Conservation (phyloP, 257 asterid species). For the Solanum piurae region DNA sequence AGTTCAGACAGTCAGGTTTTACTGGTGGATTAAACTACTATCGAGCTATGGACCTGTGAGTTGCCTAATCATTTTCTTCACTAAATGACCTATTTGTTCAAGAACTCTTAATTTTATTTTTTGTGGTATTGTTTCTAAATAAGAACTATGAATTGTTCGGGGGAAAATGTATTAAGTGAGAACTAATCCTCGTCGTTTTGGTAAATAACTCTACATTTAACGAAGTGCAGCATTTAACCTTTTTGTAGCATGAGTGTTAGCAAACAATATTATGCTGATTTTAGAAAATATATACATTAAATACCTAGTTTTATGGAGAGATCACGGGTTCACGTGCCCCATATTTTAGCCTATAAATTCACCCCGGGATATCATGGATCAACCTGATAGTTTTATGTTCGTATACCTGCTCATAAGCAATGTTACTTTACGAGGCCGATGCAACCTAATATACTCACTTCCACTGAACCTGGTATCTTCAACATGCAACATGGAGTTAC, state of each 20-base stretch:
- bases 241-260: background rate
- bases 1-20: slow-evolving; percentile 62
- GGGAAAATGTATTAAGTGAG: background rate
- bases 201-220: background rate
- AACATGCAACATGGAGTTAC: background rate
- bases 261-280: background rate
- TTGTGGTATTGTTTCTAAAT: background rate
- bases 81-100: background rate
- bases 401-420: background rate
- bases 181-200: background rate
- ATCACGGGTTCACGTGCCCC: background rate
- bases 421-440: background rate
- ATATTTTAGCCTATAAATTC: background rate
- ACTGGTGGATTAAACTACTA: slow-evolving; percentile 92
- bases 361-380: background rate
- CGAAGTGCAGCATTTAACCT: background rate
- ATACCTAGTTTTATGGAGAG: background rate
- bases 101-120: background rate
- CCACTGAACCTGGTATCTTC: background rate
- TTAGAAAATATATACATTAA: background rate
- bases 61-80: background rate
- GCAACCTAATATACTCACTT: background rate
- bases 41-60: slow-evolving; percentile 86
- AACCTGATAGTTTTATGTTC: background rate
- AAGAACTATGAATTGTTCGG: background rate